phyloP scores from a whole-genome alignment of 2,329 filamentous ascomycete species.

The Fusarium pseudocircinatum region DNA sequence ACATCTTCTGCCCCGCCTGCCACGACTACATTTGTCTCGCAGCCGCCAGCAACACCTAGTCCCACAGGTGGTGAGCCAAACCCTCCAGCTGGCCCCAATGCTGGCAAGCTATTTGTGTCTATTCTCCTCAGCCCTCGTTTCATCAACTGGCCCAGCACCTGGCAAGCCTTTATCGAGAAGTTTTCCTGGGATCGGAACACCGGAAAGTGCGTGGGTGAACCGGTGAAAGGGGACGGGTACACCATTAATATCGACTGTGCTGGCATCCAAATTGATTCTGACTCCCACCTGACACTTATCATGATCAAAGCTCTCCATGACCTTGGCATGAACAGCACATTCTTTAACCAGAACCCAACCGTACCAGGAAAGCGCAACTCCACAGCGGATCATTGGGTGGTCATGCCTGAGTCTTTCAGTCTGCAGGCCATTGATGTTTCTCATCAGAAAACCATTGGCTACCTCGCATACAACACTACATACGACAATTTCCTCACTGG shows the following conservation, averaged over 20 bases:
- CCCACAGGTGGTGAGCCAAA: conserved; percentile 42
- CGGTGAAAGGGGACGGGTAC: conserved; percentile 49
- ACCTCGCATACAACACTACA: conserved; percentile 50
- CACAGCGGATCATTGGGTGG: conserved; percentile 48
- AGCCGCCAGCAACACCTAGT: conserved; percentile 38
- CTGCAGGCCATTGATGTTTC: conserved; percentile 48
- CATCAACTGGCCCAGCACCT: conserved; percentile 52
- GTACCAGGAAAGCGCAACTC: conserved; percentile 46
- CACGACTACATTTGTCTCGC: conserved; percentile 49
- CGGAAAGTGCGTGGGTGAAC: conserved; percentile 47
- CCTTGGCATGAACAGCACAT: conserved; percentile 51
- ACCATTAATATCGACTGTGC: conserved; percentile 51
- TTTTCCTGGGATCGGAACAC: conserved; percentile 53
- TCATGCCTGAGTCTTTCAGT: conserved; percentile 52
- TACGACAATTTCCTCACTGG: conserved; percentile 51
- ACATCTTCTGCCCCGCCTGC: conserved; percentile 47
- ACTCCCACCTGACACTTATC: conserved; percentile 53
- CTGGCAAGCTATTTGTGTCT: conserved; percentile 46
- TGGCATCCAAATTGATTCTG: conserved; percentile 51
- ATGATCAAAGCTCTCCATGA: conserved; percentile 52
- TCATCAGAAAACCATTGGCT: conserved; percentile 47
- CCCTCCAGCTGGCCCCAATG: conserved; percentile 45
- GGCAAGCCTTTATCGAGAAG: conserved; percentile 52
- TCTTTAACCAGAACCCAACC: conserved; percentile 53
- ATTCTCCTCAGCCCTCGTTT: conserved; percentile 51